These are phyloP conservation scores for Cornus controversa DNA, from an alignment of 148 eudicot genomes.

Conservation along the genomic window DNA sequence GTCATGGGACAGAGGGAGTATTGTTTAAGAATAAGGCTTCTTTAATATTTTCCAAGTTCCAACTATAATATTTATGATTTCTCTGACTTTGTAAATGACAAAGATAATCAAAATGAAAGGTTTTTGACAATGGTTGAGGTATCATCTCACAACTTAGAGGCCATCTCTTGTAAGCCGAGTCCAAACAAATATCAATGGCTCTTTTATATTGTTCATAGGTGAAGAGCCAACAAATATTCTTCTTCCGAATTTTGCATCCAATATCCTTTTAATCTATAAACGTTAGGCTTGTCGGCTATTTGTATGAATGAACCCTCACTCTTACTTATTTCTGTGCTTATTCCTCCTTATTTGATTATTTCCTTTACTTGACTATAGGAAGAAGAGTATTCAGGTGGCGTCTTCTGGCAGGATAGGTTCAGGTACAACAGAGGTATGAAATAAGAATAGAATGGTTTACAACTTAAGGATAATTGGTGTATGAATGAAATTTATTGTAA, in stretches of 20 bases:
- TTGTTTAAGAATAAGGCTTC: neutral
- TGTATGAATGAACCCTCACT: neutral
- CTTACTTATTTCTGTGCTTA: neutral
- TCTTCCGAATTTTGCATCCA: neutral
- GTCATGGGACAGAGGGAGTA: no score
- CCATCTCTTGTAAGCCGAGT: neutral
- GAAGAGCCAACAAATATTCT: neutral
- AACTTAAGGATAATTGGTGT: neutral
- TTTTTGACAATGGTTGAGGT: neutral
- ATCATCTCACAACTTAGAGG: neutral
- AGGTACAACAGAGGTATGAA: constrained; percentile 65
- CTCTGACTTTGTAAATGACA: neutral
- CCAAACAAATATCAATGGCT: no score
- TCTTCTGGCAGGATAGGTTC: constrained; percentile 66
- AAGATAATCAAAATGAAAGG: neutral
- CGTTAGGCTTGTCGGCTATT: neutral
- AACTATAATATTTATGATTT: neutral
- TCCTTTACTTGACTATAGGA: constrained; percentile 39
- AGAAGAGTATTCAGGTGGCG: constrained; percentile 45
- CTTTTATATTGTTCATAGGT: no score
- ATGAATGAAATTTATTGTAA: neutral
- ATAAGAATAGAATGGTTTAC: neutral
- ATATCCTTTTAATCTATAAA: neutral
- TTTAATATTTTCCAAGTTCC: neutral
- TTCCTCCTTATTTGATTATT: neutral